Percentiles rank a stretch among this genome's conserved stretches.
phyloP scores from a whole-genome alignment of 169 alveolate genomes.

The Plasmodium adleri region DNA sequence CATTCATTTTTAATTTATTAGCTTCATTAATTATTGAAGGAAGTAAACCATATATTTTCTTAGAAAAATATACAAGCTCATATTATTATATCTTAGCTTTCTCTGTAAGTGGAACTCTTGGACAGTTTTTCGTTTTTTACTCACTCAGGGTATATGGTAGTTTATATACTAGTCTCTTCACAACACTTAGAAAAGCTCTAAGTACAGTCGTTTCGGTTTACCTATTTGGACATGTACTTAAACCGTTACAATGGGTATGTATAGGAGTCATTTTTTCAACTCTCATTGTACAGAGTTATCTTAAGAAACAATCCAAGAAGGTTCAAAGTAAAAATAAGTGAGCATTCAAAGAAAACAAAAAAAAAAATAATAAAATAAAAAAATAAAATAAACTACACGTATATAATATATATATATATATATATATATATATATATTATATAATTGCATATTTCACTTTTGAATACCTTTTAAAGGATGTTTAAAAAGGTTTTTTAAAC shows the following conservation, averaged over 20 bases:
- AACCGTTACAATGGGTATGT: conserved; percentile 89
- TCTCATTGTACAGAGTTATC: conserved; percentile 84
- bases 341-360: neutral
- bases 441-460: no score
- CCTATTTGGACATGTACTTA: conserved; percentile 87
- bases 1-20: conserved; percentile 80
- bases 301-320: conserved; percentile 74
- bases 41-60: conserved; percentile 79
- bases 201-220: conserved; percentile 91
- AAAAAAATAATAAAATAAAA: neutral
- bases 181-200: conserved; percentile 90
- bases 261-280: conserved; percentile 86
- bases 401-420: no score
- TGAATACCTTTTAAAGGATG: no score
- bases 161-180: conserved; percentile 90
- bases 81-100: conserved; percentile 80
- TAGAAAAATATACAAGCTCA: conserved; percentile 76
- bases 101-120: conserved; percentile 89
- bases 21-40: conserved; percentile 89
- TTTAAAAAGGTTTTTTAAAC: no score
- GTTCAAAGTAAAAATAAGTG: conserved; percentile 31
- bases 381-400: neutral
- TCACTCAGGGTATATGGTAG: conserved; percentile 91
- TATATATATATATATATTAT: no score
- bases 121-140: conserved; percentile 91